phyloP scores from a whole-genome alignment of 2,329 filamentous ascomycete genomes.

The Lachnellula cervina region DNA sequence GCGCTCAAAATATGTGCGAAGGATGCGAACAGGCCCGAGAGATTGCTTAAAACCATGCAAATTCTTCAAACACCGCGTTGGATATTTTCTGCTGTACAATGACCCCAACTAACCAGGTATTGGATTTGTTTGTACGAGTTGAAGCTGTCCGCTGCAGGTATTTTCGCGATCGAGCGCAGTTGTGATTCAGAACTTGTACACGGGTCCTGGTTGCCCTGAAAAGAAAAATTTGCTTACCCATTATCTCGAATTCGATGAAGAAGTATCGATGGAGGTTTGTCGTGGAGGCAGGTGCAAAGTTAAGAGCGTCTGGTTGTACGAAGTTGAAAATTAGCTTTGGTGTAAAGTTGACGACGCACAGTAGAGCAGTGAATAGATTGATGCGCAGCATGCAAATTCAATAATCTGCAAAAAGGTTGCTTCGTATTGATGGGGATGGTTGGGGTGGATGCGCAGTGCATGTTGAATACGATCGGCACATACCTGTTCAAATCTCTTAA shows the following conservation, averaged over 20 bases:
- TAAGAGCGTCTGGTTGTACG: conserved; percentile 12
- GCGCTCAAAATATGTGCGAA: conserved; percentile 10
- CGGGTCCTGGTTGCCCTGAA: conserved; percentile 11
- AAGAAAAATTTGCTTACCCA: conserved; percentile 32
- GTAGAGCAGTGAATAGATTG: neutral
- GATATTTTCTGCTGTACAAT: conserved; percentile 6
- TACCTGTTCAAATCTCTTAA: conserved; percentile 22
- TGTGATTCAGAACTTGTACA: conserved; percentile 2
- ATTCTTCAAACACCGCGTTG: conserved; percentile 6
- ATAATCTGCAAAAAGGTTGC: neutral
- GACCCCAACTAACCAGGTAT: conserved; percentile 4
- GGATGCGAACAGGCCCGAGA: conserved; percentile 4
- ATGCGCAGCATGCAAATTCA: conserved; percentile 1
- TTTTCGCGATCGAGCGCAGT: conserved; percentile 1
- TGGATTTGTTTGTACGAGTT: conserved; percentile 1
- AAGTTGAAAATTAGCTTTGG: conserved; percentile 20
- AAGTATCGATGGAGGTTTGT: conserved; percentile 30
- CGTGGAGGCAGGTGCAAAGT: conserved; percentile 19
- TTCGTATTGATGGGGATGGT: conserved; percentile 17
- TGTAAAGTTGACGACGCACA: conserved; percentile 1
- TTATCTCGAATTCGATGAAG: conserved; percentile 27
- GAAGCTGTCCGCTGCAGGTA: conserved; percentile 5
- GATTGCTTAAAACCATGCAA: conserved; percentile 17
- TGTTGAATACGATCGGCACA: conserved; percentile 22
- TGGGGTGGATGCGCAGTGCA: conserved; percentile 16